Base-by-base conservation (phyloP, 495 filamentous ascomycete genomes). In the Podospora didyma region DNA sequence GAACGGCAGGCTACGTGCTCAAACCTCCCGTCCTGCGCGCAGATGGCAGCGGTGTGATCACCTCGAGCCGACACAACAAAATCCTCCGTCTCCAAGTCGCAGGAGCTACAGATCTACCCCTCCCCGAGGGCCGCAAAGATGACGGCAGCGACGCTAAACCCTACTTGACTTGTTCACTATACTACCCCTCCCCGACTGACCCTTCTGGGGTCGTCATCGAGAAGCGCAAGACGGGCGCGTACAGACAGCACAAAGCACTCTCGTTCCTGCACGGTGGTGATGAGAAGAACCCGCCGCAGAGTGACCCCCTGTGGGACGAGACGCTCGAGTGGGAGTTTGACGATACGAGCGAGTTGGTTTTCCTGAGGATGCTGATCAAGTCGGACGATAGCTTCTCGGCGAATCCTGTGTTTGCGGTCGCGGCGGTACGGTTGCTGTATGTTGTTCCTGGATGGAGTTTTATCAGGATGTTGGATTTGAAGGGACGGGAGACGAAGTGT, bases 271-370 rank as follows among this genome's bases (percentile, higher is more conserved):
- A 28, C 2, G 21, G 17, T 1, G 44, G 12, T 0, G 54, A 24
- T 3, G 57, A 53, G 22, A 73, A 78, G 55, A 79, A 74, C 50
- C 75, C 77, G 19, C 65, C 70, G 7, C 45, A 63, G 10, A 78
- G 66, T 0, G 73, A 79, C 51, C 79, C 80, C 4, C 26, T 82
- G 14, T 83, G 77, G 79, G 71, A 81, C 49, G 73, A 81, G 64
- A 64, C 56, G 28, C 60, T 82, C 5, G 78, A 80, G 58, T 83
- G 79, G 79, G 73, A 78, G 56, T 83, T 68, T 56, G 79, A 81
- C 2, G 77, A 80, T 9, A 31, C 26, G 35, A 79, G 77, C 55
- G 78, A 82, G 63, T 49, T 83, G 39, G 73, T 73, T 0, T 83
- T 83, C 44, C 41, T 83, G 22, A 63, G 80, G 0, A 64, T 83